These are phyloP conservation scores for Aspergillus puulaauensis DNA, from an alignment of 2,329 filamentous ascomycete species.

Conservation along the genomic window DNA sequence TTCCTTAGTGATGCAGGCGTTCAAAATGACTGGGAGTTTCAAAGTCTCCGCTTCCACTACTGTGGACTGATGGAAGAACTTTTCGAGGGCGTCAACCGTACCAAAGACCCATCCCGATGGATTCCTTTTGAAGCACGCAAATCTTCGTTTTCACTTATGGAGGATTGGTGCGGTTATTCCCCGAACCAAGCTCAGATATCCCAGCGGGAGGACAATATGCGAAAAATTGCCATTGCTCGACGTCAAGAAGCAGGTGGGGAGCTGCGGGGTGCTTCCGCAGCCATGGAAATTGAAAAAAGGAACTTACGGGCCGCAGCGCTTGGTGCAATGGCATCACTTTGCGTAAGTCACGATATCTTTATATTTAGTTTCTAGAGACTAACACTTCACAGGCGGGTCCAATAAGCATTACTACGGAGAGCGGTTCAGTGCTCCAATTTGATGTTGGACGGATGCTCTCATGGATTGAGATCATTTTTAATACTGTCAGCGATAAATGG, in stretches of 20 bases:
- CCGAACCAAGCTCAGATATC: conserved; percentile 83
- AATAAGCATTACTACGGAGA: conserved; percentile 83
- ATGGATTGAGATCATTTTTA: conserved; percentile 96
- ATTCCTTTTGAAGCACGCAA: conserved; percentile 97
- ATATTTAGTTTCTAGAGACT: conserved; percentile 10
- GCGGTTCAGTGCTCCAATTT: conserved; percentile 82
- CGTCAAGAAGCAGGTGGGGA: conserved; percentile 71
- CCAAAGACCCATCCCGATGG: conserved; percentile 83
- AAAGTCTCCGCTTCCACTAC: conserved; percentile 87
- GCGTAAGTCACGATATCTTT: conserved; percentile 59
- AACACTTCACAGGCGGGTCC: conserved; percentile 54
- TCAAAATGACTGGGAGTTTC: conserved; percentile 91
- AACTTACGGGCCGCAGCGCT: conserved; percentile 87
- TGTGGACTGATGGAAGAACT: conserved; percentile 91
- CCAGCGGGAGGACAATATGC: conserved; percentile 81
- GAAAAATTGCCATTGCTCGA: conserved; percentile 77
- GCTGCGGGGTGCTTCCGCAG: conserved; percentile 75
- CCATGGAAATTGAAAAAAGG: conserved; percentile 95
- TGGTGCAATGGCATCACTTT: conserved; percentile 92
- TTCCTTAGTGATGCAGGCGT: conserved; percentile 95
- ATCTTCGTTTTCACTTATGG: conserved; percentile 94
- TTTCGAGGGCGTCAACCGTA: conserved; percentile 85
- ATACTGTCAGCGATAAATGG: conserved; percentile 84
- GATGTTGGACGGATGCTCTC: conserved; percentile 88
- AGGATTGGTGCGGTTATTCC: conserved; percentile 98